phyloP scores from a whole-genome alignment of 1,284 basidiomycete species.

The Apiotrichum laibachii region DNA sequence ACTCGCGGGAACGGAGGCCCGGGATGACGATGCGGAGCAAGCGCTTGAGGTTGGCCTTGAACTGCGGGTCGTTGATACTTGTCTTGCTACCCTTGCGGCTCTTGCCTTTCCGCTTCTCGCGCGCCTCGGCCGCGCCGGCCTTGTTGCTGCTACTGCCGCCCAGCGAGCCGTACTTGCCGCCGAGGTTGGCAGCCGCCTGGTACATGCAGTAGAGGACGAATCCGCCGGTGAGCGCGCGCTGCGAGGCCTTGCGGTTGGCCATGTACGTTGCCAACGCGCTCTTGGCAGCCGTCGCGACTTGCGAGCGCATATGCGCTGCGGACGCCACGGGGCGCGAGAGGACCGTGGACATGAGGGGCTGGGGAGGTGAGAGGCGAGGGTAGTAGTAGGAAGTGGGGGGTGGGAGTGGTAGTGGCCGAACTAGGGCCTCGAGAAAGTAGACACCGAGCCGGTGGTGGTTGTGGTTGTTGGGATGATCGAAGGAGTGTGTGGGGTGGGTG shows the following conservation, averaged over 20 bases:
- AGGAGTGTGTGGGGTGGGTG: not conserved
- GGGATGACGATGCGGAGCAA: constrained; percentile 90
- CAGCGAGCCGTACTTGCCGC: constrained; percentile 23
- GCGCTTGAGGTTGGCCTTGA: constrained; percentile 73
- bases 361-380: not conserved
- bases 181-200: constrained; percentile 32
- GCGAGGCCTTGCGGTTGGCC: constrained; percentile 64
- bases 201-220: constrained; percentile 48
- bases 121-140: constrained; percentile 10
- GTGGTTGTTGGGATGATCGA: not conserved
- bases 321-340: not conserved
- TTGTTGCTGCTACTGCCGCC: constrained; percentile 17
- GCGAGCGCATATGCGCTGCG: not conserved
- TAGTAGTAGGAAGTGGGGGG: not conserved
- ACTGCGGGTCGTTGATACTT: constrained; percentile 65
- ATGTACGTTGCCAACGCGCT: constrained; percentile 54
- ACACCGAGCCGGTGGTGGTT: no score
- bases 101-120: no score
- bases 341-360: not conserved
- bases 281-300: constrained; percentile 11
- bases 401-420: not conserved
- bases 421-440: no score
- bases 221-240: constrained; percentile 60
- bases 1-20: constrained; percentile 77
- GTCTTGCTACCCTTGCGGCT: constrained; percentile 4